Percentiles rank a stretch among this genome's conserved stretches.
Conservation (phyloP, 208 protist species). For the Leishmania major region DNA sequence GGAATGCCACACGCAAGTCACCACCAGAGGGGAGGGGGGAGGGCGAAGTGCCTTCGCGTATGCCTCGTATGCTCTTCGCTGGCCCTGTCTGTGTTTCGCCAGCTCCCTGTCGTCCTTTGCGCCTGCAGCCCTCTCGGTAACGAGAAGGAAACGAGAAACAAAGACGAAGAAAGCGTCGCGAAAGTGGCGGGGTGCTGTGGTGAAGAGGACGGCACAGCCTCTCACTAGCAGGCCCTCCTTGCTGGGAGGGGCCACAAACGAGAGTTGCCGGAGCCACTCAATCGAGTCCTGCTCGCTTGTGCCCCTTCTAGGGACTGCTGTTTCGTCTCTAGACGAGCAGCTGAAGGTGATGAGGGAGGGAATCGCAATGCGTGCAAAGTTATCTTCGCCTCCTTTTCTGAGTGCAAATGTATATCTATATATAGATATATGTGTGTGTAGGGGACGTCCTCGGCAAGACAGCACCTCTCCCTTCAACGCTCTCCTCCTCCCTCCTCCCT, state of each 20-base stretch:
- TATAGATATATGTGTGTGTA: conserved; percentile 17
- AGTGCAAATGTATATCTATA: not conserved
- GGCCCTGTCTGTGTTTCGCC: not conserved
- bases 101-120: not conserved
- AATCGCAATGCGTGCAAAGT: not conserved
- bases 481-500: not conserved
- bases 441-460: not conserved
- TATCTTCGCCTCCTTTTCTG: conserved; percentile 2
- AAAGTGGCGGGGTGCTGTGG: not conserved
- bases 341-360: not conserved
- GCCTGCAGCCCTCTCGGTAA: not conserved
- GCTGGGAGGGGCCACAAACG: not conserved
- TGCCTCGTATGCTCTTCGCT: not conserved
- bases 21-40: not conserved
- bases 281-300: not conserved
- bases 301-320: not conserved
- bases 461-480: conserved; percentile 3
- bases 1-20: not conserved
- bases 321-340: not conserved
- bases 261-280: not conserved
- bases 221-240: not conserved
- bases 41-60: not conserved
- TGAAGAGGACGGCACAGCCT: not conserved
- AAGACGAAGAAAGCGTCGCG: not conserved
- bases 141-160: not conserved